Percentiles rank a stretch among this genome's conserved stretches.
These are phyloP conservation scores for Delitschia confertaspora DNA, from an alignment of 495 filamentous ascomycete genomes.

Conservation along the genomic window DNA sequence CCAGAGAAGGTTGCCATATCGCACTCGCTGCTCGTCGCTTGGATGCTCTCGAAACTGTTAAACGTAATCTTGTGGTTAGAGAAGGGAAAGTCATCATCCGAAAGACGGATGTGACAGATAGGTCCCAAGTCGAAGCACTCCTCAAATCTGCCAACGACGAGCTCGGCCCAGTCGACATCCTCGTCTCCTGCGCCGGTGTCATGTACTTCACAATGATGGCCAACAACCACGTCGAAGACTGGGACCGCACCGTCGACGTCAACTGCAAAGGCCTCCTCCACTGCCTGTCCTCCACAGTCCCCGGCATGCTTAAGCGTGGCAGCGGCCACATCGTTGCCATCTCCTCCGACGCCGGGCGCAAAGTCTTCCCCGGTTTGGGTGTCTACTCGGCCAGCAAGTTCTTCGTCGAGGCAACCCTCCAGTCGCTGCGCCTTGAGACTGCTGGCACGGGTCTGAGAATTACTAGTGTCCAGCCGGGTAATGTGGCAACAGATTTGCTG, in stretches of 20 bases:
- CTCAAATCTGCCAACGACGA: constrained; percentile 43
- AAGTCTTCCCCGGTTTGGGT: constrained; percentile 62
- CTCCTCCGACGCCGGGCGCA: constrained; percentile 60
- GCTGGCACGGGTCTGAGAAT: constrained; percentile 55
- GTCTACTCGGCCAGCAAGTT: constrained; percentile 68
- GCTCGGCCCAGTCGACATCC: constrained; percentile 56
- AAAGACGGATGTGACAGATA: constrained; percentile 54
- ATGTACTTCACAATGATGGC: constrained; percentile 74
- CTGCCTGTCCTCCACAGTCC: constrained; percentile 49
- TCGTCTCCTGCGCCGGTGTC: constrained; percentile 60
- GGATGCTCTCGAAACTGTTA: constrained; percentile 50
- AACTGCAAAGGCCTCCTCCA: constrained; percentile 66
- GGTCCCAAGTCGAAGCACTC: constrained; percentile 47
- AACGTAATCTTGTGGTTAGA: constrained; percentile 40
- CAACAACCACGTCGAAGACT: constrained; percentile 53
- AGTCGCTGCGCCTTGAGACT: constrained; percentile 57
- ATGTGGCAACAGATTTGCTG: constrained; percentile 54
- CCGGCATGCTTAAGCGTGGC: constrained; percentile 53
- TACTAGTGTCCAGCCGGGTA: constrained; percentile 58
- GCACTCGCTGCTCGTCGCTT: constrained; percentile 54
- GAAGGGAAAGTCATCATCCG: constrained; percentile 50
- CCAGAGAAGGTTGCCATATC: constrained; percentile 49
- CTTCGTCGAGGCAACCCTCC: constrained; percentile 63
- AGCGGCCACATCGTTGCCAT: constrained; percentile 58
- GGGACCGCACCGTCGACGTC: constrained; percentile 62